Evolutionary conservation across 441 rosid genomes (phyloP), one percentile per base, ranked within the genome.

Genomic region (Adansonia madagascariensis): DNA sequence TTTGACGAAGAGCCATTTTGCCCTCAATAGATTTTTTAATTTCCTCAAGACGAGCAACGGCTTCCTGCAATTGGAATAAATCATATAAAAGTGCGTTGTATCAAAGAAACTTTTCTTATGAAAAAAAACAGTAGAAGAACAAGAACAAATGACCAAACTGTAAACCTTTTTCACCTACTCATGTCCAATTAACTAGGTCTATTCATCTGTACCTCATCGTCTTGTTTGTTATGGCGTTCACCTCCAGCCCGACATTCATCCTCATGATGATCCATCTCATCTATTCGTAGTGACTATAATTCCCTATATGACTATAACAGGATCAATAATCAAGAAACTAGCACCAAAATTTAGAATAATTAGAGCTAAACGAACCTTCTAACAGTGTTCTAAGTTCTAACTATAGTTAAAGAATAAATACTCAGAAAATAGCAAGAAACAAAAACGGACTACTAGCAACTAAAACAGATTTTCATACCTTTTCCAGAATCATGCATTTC

Each of bases 1-100:
- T 90, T 60, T 89, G 98, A 79, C 99, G 99, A 87, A 97, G 99
- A 79, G 92, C 81, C 87, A 89, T 50, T 83, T 94, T 97, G 17
- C 94, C 92, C 82, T 94, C 98, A 1, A 87, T 74, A 0, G 86
- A 86, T 79, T 88, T 91, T 90, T 84, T 90, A 57, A 88, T 85
- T 85, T 92, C 97, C 76, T 90, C 92, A 44, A 82, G 85, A 55
- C 98, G 97, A 81, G 95, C 97, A 82, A 78, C 88, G 72, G 92
- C 91, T 90, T 94, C 99, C 99, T 94, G 85, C 39, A 74, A 84
- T 84, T 59, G 50, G 43, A 71, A 35, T n/a, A 44, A 66, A 61
- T 27, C 8, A 18, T 4, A 65, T 17, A 53, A 56, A 65, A 73
- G 39, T 59, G 41, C 14, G 9, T 59, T 4, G 31, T 35, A 17